phyloP scores from a whole-genome alignment of 164 flowering plant genomes.

The Stephania cephalantha region DNA sequence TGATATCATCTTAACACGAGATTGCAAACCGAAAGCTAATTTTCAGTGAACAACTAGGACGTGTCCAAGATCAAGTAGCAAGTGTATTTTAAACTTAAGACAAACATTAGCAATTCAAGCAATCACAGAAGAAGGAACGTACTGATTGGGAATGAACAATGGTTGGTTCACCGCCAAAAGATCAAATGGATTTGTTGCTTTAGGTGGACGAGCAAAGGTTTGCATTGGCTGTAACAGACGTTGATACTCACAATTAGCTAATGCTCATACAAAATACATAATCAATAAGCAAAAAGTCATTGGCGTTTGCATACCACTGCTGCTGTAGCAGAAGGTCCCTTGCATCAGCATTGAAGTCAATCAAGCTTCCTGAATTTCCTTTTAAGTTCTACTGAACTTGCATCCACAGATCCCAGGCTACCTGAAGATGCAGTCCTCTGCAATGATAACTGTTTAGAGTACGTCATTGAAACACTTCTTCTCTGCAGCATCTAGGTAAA shows the following conservation, averaged over 20 bases:
- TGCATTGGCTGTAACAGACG: constrained; percentile 19
- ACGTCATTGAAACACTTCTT: neutral
- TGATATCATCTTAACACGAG: neutral
- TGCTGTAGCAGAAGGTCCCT: constrained; percentile 52
- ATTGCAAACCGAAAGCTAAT: neutral
- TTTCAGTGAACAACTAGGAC: neutral
- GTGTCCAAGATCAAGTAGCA: neutral
- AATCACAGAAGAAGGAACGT: constrained; percentile 15
- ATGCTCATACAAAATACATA: neutral
- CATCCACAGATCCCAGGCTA: constrained; percentile 66
- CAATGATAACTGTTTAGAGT: constrained; percentile 20
- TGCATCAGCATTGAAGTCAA: constrained; percentile 85
- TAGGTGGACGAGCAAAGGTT: constrained; percentile 35
- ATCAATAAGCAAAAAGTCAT: neutral
- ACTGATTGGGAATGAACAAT: constrained; percentile 49
- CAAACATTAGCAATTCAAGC: neutral
- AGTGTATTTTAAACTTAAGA: neutral
- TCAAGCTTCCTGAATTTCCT: constrained; percentile 52
- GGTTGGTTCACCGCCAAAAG: constrained; percentile 38
- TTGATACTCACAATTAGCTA: constrained; percentile 5
- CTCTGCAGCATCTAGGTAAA: no score
- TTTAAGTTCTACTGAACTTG: constrained; percentile 49
- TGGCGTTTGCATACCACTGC: constrained; percentile 33
- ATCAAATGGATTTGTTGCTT: constrained; percentile 82
- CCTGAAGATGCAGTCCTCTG: constrained; percentile 89